phyloP scores from a whole-genome alignment of 495 filamentous ascomycete species.

The Copromyces sp. region DNA sequence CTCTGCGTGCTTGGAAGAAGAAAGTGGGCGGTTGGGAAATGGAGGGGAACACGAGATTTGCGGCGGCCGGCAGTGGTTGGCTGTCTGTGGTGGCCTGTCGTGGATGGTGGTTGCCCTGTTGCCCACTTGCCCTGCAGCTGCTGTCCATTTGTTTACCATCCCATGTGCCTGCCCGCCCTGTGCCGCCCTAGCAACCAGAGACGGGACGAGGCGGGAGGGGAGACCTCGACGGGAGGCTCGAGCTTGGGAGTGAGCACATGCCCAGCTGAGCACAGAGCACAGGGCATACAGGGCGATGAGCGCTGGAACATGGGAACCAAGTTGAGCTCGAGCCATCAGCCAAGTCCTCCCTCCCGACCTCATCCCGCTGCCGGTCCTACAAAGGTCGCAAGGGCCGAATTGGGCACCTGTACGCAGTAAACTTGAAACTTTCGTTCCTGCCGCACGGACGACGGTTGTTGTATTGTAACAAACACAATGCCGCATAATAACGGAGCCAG shows the following conservation, averaged over 20 bases:
- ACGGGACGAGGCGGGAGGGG: neutral
- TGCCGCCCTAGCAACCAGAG: neutral
- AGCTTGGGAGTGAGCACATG: neutral
- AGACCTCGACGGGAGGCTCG: neutral
- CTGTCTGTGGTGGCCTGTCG: neutral
- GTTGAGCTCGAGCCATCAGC: neutral
- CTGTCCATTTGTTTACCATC: neutral
- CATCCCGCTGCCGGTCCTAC: slow-evolving; percentile 2
- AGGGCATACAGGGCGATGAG: neutral
- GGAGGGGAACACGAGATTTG: neutral
- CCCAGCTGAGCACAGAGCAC: neutral
- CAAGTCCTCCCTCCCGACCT: slow-evolving; percentile 1
- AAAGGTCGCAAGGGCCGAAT: neutral
- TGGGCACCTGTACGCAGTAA: neutral
- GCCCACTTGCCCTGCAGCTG: neutral
- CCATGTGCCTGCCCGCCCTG: neutral
- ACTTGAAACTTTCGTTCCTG: neutral
- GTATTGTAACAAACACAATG: neutral
- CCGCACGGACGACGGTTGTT: slow-evolving; percentile 2
- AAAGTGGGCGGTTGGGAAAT: neutral
- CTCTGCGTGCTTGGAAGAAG: neutral
- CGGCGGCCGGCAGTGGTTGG: neutral
- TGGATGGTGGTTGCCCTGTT: neutral
- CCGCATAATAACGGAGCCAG: neutral
- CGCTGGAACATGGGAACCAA: neutral